These are phyloP conservation scores for Proliferodiscus dingleyae DNA, from an alignment of 2,329 filamentous ascomycete species.

Conservation along the genomic window DNA sequence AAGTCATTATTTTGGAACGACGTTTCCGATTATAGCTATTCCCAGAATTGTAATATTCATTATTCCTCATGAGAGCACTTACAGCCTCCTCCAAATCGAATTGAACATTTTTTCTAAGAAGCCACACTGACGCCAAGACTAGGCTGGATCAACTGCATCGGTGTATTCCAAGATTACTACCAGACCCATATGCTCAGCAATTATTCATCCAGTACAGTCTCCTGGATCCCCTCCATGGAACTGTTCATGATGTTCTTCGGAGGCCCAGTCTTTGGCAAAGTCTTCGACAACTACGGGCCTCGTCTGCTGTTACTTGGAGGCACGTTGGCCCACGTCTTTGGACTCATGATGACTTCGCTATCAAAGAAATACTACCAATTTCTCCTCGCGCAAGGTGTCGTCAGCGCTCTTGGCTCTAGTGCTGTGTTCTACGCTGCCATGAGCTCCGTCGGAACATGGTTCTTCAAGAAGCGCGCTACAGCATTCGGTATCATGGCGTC, in stretches of 20 bases:
- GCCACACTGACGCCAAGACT: too few species aligned
- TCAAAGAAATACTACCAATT: slow-evolving; percentile 51
- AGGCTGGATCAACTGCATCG: slow-evolving; percentile 45
- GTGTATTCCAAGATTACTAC: slow-evolving; percentile 57
- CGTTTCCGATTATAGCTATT: too few species aligned
- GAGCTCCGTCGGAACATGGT: slow-evolving; percentile 41
- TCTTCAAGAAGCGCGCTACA: slow-evolving; percentile 43
- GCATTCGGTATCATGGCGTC: slow-evolving; percentile 46
- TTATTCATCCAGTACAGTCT: slow-evolving; percentile 50
- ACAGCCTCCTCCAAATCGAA: background rate
- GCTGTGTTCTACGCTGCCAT: slow-evolving; percentile 42
- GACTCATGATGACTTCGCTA: slow-evolving; percentile 58
- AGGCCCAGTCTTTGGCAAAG: slow-evolving; percentile 57
- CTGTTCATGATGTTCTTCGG: slow-evolving; percentile 48
- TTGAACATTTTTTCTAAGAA: too few species aligned
- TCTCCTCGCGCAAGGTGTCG: slow-evolving; percentile 43
- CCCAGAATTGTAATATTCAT: too few species aligned
- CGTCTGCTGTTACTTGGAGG: slow-evolving; percentile 48
- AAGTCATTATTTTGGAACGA: background rate
- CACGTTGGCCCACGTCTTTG: slow-evolving; percentile 52
- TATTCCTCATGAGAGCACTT: background rate
- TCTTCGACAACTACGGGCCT: slow-evolving; percentile 59
- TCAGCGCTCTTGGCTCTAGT: slow-evolving; percentile 40
- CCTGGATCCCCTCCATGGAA: slow-evolving; percentile 58
- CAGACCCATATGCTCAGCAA: slow-evolving; percentile 41